Evolutionary conservation across 257 asterid species (phyloP), one percentile per base, ranked within the genome.

Genomic region (Mitragyna speciosa): DNA sequence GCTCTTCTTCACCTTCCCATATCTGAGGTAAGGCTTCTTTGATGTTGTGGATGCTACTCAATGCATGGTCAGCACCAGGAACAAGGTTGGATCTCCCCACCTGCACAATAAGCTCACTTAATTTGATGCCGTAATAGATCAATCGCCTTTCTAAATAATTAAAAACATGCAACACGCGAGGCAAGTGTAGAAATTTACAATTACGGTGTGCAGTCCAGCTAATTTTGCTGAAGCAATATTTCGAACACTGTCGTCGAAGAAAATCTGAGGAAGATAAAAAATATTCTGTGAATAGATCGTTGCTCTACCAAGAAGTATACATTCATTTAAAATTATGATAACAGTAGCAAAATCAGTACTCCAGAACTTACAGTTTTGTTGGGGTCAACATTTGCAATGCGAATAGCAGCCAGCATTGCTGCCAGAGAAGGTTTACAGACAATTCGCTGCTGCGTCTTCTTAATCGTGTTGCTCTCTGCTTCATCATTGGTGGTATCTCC

Each of bases 201-300:
- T 82, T 45, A 94, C 97, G 3, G 98, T 94, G 67, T 86, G 88
- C 77, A 94, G 90, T 75, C 98, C 97, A 10, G 93, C 95, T 69
- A 87, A 85, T 87, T 91, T 94, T 36, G 92, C 98, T 70, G 83
- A 88, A 7, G 90, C 91, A 82, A 94, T 89, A 87, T 93, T 94
- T 30, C 98, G 86, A 54, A 85, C 81, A 65, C 98, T 94, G 79
- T 94, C 97, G 72, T 94, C 98, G 24, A 94, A 94, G 90, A 94
- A 94, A 65, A 94, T 75, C 98, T 94, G 89, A 56, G 11, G 72
- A 45, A 78, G 9, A 81, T 19, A 30, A 68, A 79, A 72, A 41
- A 24, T 14, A 48, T 24, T 9, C 31, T 0, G 77, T 67, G 17
- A 77, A 33, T 36, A 0, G 1, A 48, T 3, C 51, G 22, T 36